phyloP scores from a whole-genome alignment of 2,329 filamentous ascomycete species.

The Cadophora luteo-olivacea region DNA sequence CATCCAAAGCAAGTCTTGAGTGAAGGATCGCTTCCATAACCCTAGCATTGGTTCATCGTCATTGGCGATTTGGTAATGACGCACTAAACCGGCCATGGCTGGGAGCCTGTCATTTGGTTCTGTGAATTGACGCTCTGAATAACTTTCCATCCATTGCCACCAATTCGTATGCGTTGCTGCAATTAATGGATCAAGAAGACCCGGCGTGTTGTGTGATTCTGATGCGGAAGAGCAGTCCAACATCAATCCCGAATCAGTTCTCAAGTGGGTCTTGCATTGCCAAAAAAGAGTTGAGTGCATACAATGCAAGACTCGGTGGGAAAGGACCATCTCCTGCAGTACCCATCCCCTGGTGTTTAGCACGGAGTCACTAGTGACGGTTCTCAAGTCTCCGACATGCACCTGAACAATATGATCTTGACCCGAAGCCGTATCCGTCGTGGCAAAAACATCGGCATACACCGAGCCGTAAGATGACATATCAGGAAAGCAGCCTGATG shows the following conservation, averaged over 20 bases:
- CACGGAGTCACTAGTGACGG: background rate
- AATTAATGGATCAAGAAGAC: background rate
- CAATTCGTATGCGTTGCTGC: background rate
- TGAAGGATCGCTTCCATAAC: slow-evolving; percentile 3
- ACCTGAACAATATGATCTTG: background rate
- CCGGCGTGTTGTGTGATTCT: background rate
- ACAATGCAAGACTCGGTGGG: slow-evolving; percentile 14
- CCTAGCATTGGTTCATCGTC: slow-evolving; percentile 4
- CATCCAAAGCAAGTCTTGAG: slow-evolving; percentile 10
- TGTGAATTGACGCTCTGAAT: slow-evolving; percentile 6
- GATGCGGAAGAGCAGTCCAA: background rate
- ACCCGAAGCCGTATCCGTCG: background rate
- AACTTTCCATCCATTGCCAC: slow-evolving; percentile 16
- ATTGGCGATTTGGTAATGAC: slow-evolving; percentile 6
- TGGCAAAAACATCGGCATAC: background rate
- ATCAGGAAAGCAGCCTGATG: slow-evolving; percentile 11
- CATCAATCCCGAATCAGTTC: background rate
- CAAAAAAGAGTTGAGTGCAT: background rate
- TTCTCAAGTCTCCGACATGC: background rate
- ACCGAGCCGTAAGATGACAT: background rate
- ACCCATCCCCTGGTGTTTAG: slow-evolving; percentile 13
- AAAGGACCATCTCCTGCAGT: slow-evolving; percentile 18
- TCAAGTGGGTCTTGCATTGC: slow-evolving; percentile 6
- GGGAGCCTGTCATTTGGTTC: background rate
- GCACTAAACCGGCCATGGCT: slow-evolving; percentile 6